These are phyloP conservation scores for Pythium periplocum DNA, from an alignment of 352 stramenopile species.

Conservation along the genomic window DNA sequence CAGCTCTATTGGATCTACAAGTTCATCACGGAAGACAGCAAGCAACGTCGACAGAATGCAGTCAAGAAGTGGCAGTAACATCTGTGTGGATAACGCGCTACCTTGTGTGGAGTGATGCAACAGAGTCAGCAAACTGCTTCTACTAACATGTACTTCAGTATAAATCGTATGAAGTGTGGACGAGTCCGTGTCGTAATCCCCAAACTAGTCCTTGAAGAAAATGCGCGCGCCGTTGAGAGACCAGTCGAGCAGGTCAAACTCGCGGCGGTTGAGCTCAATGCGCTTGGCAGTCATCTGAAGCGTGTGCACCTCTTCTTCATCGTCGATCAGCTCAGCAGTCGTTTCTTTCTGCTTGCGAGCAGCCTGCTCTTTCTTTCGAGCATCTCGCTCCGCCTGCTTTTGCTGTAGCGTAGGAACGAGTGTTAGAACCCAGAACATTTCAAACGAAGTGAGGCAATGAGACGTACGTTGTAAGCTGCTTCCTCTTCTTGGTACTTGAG, in stretches of 20 bases:
- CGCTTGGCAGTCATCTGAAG: conserved; percentile 85
- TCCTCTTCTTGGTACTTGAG: conserved; percentile 86
- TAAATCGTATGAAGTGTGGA: not conserved
- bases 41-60: conserved; percentile 20
- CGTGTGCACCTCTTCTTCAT: conserved; percentile 84
- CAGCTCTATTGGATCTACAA: conserved; percentile 64
- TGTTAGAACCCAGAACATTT: too few species aligned
- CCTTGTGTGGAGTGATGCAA: too few species aligned
- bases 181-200: not conserved
- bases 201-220: conserved; percentile 87
- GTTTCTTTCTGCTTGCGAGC: conserved; percentile 80
- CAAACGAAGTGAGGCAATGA: not conserved
- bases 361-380: conserved; percentile 70
- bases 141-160: not conserved
- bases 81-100: too few species aligned
- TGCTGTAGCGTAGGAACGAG: conserved; percentile 17
- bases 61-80: conserved; percentile 60
- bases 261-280: conserved; percentile 81
- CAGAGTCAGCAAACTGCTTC: too few species aligned
- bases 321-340: conserved; percentile 77
- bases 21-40: conserved; percentile 50
- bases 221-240: conserved; percentile 88
- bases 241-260: conserved; percentile 89
- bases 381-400: conserved; percentile 80
- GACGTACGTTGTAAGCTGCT: conserved; percentile 57